Evolutionary conservation across 345 rosid species (phyloP), one percentile per base, ranked within the genome.

Genomic region (Melastoma malabathricum): DNA sequence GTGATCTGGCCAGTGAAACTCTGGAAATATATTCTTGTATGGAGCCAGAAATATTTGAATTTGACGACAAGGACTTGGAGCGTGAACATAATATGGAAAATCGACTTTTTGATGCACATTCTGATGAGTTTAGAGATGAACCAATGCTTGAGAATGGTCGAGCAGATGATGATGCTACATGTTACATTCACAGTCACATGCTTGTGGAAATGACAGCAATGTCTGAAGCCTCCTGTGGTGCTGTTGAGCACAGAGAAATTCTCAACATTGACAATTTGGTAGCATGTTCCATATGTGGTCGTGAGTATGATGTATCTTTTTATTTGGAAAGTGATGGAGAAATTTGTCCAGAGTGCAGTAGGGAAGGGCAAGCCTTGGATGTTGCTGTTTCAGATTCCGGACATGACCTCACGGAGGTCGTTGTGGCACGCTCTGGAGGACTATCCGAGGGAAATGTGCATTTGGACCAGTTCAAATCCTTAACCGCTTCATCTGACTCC

Each of bases 341-440:
- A 61, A 77, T 84, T 55, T 92, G 98, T 74, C 68, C 69, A 23
- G 81, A 82, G 57, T 92, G 98, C 78, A 60, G 68, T 55, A 66
- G 61, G 72, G 71, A 72, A 65, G 69, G 64, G 31, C 31, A 27
- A 27, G 6, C 31, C 31, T 27, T 27, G 48, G 57, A 50, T 63
- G 47, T 75, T 27, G 65, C 31, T 27, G 4, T 27, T 27, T 27
- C 31, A 27, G 6, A 27, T 27, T 27, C 31, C 4, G 6, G 31
- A 27, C 31, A 27, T 27, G 31, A 3, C 31, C 31, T 27, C 4
- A 27, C 31, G 6, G 31, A 27, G 31, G 3, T 27, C 31, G 6
- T 6, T 27, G 31, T 6, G 6, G 31, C 31, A 27, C 31, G 31
- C 31, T 27, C 31, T 27, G 31, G 3, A 3, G 31, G 31, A 3